Evolutionary conservation across 2,329 filamentous ascomycete species (phyloP), one percentile per base, ranked within the genome.

Genomic region (Ceratocystis smalleyi): DNA sequence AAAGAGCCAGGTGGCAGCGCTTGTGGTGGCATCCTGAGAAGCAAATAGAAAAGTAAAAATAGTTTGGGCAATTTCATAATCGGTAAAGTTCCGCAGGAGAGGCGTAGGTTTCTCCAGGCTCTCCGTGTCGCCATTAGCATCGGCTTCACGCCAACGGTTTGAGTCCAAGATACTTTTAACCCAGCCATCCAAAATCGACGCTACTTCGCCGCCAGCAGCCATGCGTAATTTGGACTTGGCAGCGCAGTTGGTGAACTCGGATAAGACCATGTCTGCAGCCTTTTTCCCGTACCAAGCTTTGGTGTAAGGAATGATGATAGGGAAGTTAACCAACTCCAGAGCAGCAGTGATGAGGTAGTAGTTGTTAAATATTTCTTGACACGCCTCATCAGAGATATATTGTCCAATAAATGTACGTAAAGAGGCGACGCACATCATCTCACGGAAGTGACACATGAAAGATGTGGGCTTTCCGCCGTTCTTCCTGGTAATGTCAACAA

Each of bases 211-310:
- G 71, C 91, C 92, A 64, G 89, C 86, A 70, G 86, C 85, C 88
- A 97, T 95, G 70, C 89, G 86, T 67, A 90, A 86, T 79, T 94
- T 96, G 76, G 88, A 88, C 81, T 96, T 96, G 68, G 90, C 89
- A 59, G 92, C 88, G 72, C 92, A 96, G 76, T 90, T 91, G 73
- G 87, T 78, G 72, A 97, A 97, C 74, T 96, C 91, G 60, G 81
- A 82, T 69, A 97, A 79, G 43, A 96, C 90, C 85, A 95, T 90
- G 71, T 96, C 89, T 66, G 92, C 86, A 35, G 91, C 90, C 78
- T 91, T 95, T 82, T 96, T 96, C 70, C 92, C 94, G 72, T 95
- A 95, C 91, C 91, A 97, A 4, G 91, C 91, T 79, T 91, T 92
- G 73, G 91, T 96, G 79, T 83, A 97, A 47, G 92, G 92, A 49